Evolutionary conservation across 768 basidiomycete species (phyloP).

Genomic region (Podaxis sp.): DNA sequence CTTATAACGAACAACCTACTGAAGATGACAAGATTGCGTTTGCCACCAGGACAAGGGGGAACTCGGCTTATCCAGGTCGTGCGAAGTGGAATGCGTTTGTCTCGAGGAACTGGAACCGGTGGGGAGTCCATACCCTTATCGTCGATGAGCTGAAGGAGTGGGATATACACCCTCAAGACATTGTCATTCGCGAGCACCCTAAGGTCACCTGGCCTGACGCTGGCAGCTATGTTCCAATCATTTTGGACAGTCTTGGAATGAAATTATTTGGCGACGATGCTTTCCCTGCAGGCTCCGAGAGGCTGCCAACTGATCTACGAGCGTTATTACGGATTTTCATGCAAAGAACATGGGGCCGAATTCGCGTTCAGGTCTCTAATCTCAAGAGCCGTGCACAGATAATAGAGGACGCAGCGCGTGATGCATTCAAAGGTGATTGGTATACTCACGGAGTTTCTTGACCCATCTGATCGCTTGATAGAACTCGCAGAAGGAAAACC

Average conservation of each 20-base stretch:
- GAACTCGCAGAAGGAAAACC: not conserved
- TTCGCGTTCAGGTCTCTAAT: not conserved
- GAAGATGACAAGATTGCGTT: constrained; percentile 11
- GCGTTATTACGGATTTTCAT: not conserved
- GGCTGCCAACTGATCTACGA: not conserved
- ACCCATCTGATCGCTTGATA: not conserved
- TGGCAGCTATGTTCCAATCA: not conserved
- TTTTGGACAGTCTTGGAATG: constrained; percentile 1
- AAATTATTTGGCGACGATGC: constrained; percentile 10
- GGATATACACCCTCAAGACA: constrained; percentile 16
- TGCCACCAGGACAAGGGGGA: not conserved
- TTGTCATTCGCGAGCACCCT: constrained; percentile 1
- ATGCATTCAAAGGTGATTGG: not conserved
- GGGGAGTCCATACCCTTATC: constrained; percentile 20
- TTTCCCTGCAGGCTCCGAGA: not conserved
- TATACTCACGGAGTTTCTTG: not conserved
- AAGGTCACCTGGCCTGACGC: not conserved
- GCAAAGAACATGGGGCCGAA: not conserved
- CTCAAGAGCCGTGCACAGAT: not conserved
- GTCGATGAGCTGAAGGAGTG: constrained; percentile 10
- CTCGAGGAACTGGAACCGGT: constrained; percentile 10
- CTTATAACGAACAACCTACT: constrained; percentile 7
- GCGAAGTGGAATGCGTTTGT: constrained; percentile 17
- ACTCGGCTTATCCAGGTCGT: constrained; percentile 17
- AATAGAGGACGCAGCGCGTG: not conserved